phyloP scores from a whole-genome alignment of 805 yeast genomes.

The Huiozyma naganishii region DNA sequence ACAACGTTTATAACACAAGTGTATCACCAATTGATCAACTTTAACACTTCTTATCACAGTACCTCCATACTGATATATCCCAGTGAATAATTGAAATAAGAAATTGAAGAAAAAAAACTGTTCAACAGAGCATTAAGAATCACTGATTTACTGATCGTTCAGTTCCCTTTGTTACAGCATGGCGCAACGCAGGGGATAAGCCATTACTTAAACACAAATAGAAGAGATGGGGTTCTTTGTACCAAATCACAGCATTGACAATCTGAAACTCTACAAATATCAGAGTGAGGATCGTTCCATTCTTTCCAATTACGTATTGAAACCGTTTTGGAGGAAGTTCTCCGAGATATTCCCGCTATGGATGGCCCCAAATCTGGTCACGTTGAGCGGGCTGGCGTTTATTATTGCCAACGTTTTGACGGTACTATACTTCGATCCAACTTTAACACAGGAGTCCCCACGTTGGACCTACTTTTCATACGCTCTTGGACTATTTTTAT shows the following conservation, averaged over 20 bases:
- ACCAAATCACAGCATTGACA: constrained; percentile 40
- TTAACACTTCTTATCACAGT: no score
- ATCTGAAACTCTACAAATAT: constrained; percentile 49
- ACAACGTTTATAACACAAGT: no score
- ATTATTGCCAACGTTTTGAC: constrained; percentile 53
- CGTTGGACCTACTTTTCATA: constrained; percentile 68
- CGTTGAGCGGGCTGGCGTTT: constrained; percentile 68
- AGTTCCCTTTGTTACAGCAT: no score
- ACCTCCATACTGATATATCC: no score
- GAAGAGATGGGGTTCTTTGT: constrained; percentile 54
- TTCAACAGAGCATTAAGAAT: no score
- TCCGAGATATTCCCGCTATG: constrained; percentile 66
- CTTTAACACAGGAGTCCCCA: constrained; percentile 50
- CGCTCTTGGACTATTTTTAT: constrained; percentile 76
- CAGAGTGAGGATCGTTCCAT: constrained; percentile 76
- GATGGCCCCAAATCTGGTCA: constrained; percentile 91
- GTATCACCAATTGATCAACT: no score
- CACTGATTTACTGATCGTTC: no score
- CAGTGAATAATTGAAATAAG: no score
- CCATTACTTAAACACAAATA: no score
- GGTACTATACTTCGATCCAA: constrained; percentile 67
- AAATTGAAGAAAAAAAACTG: no score
- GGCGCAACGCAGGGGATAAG: no score
- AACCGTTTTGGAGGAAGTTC: constrained; percentile 72
- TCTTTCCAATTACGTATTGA: constrained; percentile 64